Conservation (phyloP, 257 asterid species). For the Salvia splendens region DNA sequence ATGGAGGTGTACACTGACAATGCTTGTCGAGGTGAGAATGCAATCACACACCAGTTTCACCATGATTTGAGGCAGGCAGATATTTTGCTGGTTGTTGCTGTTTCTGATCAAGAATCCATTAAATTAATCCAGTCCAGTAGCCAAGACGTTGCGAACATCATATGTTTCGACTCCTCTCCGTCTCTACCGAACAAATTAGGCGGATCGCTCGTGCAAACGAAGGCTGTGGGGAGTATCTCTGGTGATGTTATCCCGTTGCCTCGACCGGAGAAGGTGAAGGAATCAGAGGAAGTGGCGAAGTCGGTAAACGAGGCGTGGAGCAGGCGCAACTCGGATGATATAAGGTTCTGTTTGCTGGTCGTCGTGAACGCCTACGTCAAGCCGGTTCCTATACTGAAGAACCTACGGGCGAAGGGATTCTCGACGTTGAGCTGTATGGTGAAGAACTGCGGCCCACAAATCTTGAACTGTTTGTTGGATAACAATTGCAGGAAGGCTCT, state of each 20-base stretch:
- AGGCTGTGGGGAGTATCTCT: conserved; percentile 43
- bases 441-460: conserved; percentile 77
- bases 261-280: conserved; percentile 47
- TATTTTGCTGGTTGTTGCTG: conserved; percentile 64
- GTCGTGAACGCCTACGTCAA: conserved; percentile 74
- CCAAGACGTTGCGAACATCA: conserved; percentile 46
- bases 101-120: conserved; percentile 59
- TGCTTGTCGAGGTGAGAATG: conserved; percentile 33
- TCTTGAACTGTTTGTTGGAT: conserved; percentile 77
- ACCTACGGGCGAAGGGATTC: conserved; percentile 85
- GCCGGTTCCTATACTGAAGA: conserved; percentile 70
- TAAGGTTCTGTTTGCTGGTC: conserved; percentile 79
- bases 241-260: conserved; percentile 51
- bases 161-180: conserved; percentile 80
- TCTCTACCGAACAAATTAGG: conserved; percentile 63
- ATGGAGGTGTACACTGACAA: conserved; percentile 69
- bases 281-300: conserved; percentile 51
- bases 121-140: conserved; percentile 55
- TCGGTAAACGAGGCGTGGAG: conserved; percentile 80
- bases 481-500: conserved; percentile 85
- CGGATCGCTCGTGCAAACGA: conserved; percentile 47
- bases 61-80: conserved; percentile 47
- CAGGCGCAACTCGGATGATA: conserved; percentile 78
- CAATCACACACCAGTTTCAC: conserved; percentile 32
- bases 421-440: conserved; percentile 81